These are phyloP conservation scores for Diaporthe aspalathi DNA, from an alignment of 2,329 filamentous ascomycete genomes.

Conservation along the genomic window DNA sequence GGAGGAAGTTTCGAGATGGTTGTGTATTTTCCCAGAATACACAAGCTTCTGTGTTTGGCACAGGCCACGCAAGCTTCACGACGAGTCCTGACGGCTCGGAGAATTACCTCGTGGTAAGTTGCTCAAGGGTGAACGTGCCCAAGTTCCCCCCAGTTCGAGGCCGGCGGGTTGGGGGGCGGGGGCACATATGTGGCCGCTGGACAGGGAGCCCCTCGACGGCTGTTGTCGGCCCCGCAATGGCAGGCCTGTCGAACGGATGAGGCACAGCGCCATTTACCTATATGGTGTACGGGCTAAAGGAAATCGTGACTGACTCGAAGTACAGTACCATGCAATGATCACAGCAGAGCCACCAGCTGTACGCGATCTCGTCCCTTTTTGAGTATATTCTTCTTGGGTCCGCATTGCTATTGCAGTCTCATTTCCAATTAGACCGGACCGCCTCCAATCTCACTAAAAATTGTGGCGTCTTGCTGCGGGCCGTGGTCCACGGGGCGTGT, in stretches of 20 bases:
- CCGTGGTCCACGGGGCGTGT: background rate
- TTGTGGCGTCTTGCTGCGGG: background rate
- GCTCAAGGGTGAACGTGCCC: background rate
- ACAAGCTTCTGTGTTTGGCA: constrained; percentile 47
- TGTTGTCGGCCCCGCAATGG: background rate
- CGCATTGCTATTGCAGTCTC: background rate
- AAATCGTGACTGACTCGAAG: background rate
- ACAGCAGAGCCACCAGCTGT: constrained; percentile 46
- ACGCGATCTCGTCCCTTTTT: background rate
- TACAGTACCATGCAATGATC: constrained; percentile 49
- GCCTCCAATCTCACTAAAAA: background rate
- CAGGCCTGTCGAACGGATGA: background rate
- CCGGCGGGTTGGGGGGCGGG: too few species aligned
- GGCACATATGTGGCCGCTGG: background rate
- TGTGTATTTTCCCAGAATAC: constrained; percentile 53
- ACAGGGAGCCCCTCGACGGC: too few species aligned
- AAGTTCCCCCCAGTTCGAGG: too few species aligned
- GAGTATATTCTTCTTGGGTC: too few species aligned
- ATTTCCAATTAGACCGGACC: background rate
- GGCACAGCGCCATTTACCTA: background rate
- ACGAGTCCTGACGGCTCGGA: constrained; percentile 49
- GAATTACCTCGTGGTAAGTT: constrained; percentile 46
- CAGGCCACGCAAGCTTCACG: constrained; percentile 51
- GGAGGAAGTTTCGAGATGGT: constrained; percentile 49
- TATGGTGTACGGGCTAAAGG: too few species aligned